These are phyloP conservation scores for Clitoria ternatea DNA, from an alignment of 306 rosid genomes.

Conservation along the genomic window DNA sequence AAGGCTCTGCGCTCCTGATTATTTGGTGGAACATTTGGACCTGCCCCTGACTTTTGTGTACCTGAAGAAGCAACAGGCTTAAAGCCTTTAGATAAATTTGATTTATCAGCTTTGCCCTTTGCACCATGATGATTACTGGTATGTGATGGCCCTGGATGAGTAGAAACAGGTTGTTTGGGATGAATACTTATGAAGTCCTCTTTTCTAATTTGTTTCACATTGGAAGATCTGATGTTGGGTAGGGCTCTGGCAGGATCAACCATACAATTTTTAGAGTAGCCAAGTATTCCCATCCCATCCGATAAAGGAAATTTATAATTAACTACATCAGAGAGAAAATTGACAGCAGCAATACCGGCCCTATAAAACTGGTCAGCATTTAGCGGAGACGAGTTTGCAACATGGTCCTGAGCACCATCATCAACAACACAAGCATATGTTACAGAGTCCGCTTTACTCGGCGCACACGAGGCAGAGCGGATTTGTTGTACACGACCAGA, in stretches of 20 bases:
- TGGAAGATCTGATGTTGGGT: conserved; percentile 48
- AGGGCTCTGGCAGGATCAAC: conserved; percentile 57
- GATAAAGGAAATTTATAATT: conserved; percentile 59
- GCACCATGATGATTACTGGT: conserved; percentile 39
- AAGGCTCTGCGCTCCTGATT: conserved; percentile 36
- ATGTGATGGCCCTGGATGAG: conserved; percentile 35
- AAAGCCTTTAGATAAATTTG: conserved; percentile 39
- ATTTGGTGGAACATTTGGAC: conserved; percentile 33
- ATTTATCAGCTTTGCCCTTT: conserved; percentile 48
- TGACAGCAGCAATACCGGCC: conserved; percentile 79
- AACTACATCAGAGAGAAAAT: conserved; percentile 67
- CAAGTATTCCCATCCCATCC: conserved; percentile 59
- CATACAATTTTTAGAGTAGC: conserved; percentile 51
- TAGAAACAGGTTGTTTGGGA: conserved; percentile 48
- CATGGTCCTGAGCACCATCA: conserved; percentile 40
- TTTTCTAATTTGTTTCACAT: conserved; percentile 57
- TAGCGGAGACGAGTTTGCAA: conserved; percentile 30
- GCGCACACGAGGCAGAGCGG: conserved; percentile 30
- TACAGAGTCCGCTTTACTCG: conserved; percentile 48
- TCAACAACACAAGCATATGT: conserved; percentile 42
- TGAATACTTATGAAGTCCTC: conserved; percentile 52
- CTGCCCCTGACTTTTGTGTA: conserved; percentile 34
- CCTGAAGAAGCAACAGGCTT: conserved; percentile 48
- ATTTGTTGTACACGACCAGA: conserved; percentile 33
- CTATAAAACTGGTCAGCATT: conserved; percentile 63